Percentiles rank a stretch among this genome's conserved stretches.
Evolutionary conservation across 192 early-diverging fungal genomes (phyloP).

Genomic region (Lobosporangium transversale): DNA sequence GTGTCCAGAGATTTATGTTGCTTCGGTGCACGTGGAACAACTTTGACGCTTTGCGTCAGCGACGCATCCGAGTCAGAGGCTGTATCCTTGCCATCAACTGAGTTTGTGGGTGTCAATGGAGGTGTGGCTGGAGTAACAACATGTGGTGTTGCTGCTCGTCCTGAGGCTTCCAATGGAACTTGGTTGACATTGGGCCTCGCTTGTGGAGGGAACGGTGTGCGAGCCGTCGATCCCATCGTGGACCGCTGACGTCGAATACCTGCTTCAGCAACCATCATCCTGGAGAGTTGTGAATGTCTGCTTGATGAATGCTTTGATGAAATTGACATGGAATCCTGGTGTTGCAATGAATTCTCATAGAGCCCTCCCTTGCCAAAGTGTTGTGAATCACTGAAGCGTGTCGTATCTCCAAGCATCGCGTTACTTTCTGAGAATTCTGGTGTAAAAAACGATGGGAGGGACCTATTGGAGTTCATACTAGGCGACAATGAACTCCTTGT

Average conservation of each 20-base stretch:
- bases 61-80: constrained; percentile 41
- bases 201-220: no score
- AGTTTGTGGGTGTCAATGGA: constrained; percentile 41
- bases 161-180: constrained; percentile 7
- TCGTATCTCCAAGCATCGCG: constrained; percentile 24
- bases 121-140: constrained; percentile 22
- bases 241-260: no score
- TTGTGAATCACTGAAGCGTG: constrained; percentile 35
- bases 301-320: no score
- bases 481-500: constrained; percentile 16
- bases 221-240: no score
- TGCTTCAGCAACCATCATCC: no score
- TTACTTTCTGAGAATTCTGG: constrained; percentile 43
- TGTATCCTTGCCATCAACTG: constrained; percentile 37
- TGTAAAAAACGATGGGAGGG: constrained; percentile 32
- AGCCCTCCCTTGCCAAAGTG: constrained; percentile 46
- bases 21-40: constrained; percentile 24
- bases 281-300: no score
- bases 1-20: constrained; percentile 14
- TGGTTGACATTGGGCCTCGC: neutral
- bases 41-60: constrained; percentile 17
- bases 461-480: constrained; percentile 17
- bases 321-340: no score
- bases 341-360: constrained; percentile 4
- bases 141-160: constrained; percentile 1